Base-by-base conservation (phyloP, 768 basidiomycete genomes). In the Cystofilobasidium capitatum region DNA sequence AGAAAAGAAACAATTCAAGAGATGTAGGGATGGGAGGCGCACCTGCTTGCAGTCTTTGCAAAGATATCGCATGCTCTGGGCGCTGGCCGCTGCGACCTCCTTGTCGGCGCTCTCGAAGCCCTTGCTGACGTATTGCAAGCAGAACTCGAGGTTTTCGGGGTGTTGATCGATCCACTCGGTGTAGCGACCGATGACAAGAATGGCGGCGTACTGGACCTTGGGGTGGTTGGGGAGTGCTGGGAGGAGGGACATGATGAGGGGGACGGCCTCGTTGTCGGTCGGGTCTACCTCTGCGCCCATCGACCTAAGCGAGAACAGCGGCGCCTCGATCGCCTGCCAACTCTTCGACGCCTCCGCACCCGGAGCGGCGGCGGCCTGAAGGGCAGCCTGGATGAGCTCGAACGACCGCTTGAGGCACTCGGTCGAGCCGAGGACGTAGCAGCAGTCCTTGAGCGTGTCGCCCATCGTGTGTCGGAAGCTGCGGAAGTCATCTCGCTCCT, bases 261-360 rank as follows among this genome's bases (percentile, higher is more conserved):
- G 92, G n/a, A 98, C 86, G 40, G 88, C 85, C 69, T 82, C 83
- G 58, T 89, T 83, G 76, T 98, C 93, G 45, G 81, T 79, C 12
- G 85, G 80, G 73, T 97, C 89, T 29, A 98, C 83, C 77, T 93
- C 87, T 6, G 91, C 93, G 13, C 96, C 96, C 90, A 99, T 98
- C 16, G 94, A 92, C 54, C 96, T 83, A 86, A 99, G 87, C 22
- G 93, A 91, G 78, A 99, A 99, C 45, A 99, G 78, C 0, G 96
- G 96, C 0, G 96, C 96, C 75, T 99, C 96, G 58, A 99, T 86
- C 75, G 91, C 91, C 76, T 98, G 96, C 96, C 96, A 99, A 4
- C 40, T 58, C 42, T 33, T 31, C 16, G 54, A 35, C 20, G 88
- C 83, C 22, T 84, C 79, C 3, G 80, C 78, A 81, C 16, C 82